Base-by-base conservation (phyloP, 2,329 filamentous ascomycete genomes). In the Geoglossum cookeanum region DNA sequence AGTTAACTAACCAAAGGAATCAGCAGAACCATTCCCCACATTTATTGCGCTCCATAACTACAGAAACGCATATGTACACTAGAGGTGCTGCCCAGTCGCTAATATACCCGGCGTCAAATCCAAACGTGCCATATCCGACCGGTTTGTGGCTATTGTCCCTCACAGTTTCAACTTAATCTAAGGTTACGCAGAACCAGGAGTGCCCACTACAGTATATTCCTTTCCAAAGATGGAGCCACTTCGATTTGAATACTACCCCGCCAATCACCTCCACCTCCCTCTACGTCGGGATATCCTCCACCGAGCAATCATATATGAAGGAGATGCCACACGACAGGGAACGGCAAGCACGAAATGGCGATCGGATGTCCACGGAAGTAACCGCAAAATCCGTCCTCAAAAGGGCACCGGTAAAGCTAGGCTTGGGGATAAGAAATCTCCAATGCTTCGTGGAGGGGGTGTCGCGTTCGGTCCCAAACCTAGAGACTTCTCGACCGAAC, bases 251-350 rank as follows among this genome's bases (percentile, higher is more conserved):
- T 72, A 80, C 65, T 97, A 90, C 75, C 83, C 85, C 45, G 75
- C 81, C 60, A 85, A 86, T 65, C 88, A 96, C 70, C 84, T 98
- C 49, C 75, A 86, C 67, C 80, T 97, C 37, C 92, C 92, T 2
- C 78, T 95, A 52, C 85, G 92, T 59, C 83, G 85, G 68, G 92
- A 98, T 69, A 81, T 98, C 62, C 82, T 98, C 57, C 91, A 98
- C 73, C 81, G 87, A 62, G 92, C 92, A 59, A 81, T 98, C 59
- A 74, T 95, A 64, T 97, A 85, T 75, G 92, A 98, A 73, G 92
- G 87, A 63, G 91, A 97, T 73, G 80, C 76, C 66, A 85, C 87
- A 58, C 84, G 92, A 33, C 84, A 89, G 69, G 92, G 92, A 62
- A 94, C 88, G 1, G 92, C 90, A 51, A 84, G 75, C 63, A 81